These are phyloP conservation scores for Dacryopinax spathularia DNA, from an alignment of 768 basidiomycete species.

Conservation along the genomic window DNA sequence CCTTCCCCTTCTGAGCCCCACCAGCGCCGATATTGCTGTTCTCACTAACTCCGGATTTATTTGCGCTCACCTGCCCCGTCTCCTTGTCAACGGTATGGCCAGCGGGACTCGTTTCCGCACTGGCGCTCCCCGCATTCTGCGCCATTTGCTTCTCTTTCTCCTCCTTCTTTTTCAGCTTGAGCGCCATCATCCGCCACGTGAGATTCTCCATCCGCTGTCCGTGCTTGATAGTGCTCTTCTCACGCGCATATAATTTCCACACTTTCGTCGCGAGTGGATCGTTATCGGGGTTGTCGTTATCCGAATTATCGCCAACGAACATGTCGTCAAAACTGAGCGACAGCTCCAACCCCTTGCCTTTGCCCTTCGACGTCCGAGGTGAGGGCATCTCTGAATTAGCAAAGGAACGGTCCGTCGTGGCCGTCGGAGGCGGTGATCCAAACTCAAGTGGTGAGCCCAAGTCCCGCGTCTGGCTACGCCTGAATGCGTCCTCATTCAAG, in stretches of 20 bases:
- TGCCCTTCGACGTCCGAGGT: not conserved
- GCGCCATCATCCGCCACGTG: constrained; percentile 97
- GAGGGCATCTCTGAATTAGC: not conserved
- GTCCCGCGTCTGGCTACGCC: not conserved
- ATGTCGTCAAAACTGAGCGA: not conserved
- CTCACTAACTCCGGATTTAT: not conserved
- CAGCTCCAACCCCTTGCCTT: not conserved
- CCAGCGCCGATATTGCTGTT: not conserved
- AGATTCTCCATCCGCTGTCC: constrained; percentile 95
- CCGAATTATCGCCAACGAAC: not conserved
- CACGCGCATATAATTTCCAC: constrained; percentile 91
- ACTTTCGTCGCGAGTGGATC: constrained; percentile 91
- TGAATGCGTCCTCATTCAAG: not conserved
- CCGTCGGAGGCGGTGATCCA: not conserved
- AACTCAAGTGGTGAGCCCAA: not conserved
- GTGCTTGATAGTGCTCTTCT: constrained; percentile 78
- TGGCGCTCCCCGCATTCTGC: constrained; percentile 11
- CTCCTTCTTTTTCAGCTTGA: constrained; percentile 81
- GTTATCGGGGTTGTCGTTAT: constrained; percentile 28
- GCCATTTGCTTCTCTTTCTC: constrained; percentile 42
- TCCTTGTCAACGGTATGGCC: constrained; percentile 12
- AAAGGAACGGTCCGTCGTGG: not conserved
- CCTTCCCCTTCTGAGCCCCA: not conserved
- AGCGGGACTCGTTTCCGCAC: not conserved
- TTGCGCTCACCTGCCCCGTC: constrained; percentile 12